Percentiles rank a stretch among this genome's conserved stretches.
phyloP scores from a whole-genome alignment of 768 basidiomycete genomes.

The Terana coerulea region DNA sequence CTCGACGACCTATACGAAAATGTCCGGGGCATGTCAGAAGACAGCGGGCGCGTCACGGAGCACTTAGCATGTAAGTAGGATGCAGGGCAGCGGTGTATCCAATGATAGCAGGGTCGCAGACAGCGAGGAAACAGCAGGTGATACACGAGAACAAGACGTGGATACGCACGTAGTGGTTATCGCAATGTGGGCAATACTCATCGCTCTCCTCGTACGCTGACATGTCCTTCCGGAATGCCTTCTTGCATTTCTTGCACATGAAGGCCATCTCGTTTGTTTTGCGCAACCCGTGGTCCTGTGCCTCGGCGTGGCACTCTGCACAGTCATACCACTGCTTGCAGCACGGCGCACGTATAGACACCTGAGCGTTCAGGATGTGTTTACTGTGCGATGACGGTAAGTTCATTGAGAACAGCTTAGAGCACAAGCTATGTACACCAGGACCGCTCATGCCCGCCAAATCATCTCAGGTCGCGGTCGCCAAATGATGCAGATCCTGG shows the following conservation, averaged over 20 bases:
- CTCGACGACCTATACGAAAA: slow-evolving; percentile 67
- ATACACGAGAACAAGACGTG: slow-evolving; percentile 2
- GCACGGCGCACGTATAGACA: slow-evolving; percentile 93
- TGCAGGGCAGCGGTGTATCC: background rate
- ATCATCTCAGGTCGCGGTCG: slow-evolving; percentile 1
- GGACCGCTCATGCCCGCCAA: slow-evolving; percentile 1
- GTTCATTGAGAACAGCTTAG: background rate
- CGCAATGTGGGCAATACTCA: slow-evolving; percentile 97
- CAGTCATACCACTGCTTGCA: slow-evolving; percentile 99
- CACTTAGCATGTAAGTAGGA: background rate
- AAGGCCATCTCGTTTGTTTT: slow-evolving; percentile 85
- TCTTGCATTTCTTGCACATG: slow-evolving; percentile 87
- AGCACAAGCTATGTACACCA: background rate
- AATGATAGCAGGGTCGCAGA: slow-evolving; percentile 3
- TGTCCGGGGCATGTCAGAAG: background rate
- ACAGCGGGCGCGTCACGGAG: background rate
- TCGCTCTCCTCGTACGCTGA: slow-evolving; percentile 88
- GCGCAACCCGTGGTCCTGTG: slow-evolving; percentile 64
- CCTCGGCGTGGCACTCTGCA: slow-evolving; percentile 89
- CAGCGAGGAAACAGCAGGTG: slow-evolving; percentile 4
- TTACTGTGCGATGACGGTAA: slow-evolving; percentile 49
- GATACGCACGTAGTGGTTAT: slow-evolving; percentile 95
- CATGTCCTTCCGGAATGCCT: slow-evolving; percentile 98
- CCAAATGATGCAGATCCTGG: slow-evolving; percentile 5
- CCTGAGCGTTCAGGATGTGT: slow-evolving; percentile 95